Base-by-base conservation (phyloP, 805 yeast genomes). In the Hanseniaspora mollemarum region DNA sequence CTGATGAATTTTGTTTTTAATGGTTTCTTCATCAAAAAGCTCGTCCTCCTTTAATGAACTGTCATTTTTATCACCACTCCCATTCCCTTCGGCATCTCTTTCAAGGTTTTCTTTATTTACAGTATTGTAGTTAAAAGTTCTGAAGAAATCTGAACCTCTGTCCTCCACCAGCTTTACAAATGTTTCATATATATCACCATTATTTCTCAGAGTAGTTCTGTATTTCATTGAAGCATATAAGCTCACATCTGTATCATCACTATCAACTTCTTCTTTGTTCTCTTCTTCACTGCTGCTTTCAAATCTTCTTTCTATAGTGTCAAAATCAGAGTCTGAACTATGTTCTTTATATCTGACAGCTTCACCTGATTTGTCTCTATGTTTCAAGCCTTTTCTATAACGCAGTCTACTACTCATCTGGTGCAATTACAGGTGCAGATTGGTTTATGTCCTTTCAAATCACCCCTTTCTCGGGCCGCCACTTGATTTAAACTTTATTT, bases 1-100 rank as follows among this genome's bases (percentile, higher is more conserved):
- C 50, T 86, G 73, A 49, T 75, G 73, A 40, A 87, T 67, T 59
- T 86, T 85, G 41, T 69, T 67, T 36, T 78, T 77, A n/a, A 68
- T 67, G 1, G 77, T 70, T 18, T 75, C 64, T 7, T 64, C 63
- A 51, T 78, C 70, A 41, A 64, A n/a, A 15, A 12, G 37, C 5
- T 37, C 61, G 35, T 60, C 61, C 35, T 59, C 55, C n/a, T 54
- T 38, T 24, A 46, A 54, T 25, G 54, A 61, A 10, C 57, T 56
- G 7, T 50, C 53, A 29, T 49, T 56, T 18, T 53, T 53, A 3
- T 46, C 54, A 9, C 48, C 54, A 7, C 37, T 54, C 13, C 40
- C 53, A 7, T 19, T 38, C 36, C 54, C 51, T 44, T 58, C 46
- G 38, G 54, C 52, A 18, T 18, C 40, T 24, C 26, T 19, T 15